Conservation (phyloP, 495 filamentous ascomycete genomes). For the Terfezia boudieri region DNA sequence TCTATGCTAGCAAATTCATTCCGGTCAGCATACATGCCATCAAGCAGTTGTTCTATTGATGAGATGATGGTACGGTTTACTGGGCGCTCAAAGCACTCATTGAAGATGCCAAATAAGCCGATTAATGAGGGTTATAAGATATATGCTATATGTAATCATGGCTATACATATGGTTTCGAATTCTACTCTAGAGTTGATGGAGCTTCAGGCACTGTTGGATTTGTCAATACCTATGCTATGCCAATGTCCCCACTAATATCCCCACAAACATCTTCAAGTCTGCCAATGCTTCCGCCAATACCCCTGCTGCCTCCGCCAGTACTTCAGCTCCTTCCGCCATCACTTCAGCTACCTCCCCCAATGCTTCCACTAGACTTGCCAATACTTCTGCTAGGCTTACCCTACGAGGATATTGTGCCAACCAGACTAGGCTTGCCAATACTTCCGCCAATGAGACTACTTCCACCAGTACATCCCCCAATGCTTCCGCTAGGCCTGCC, state of each 20-base stretch:
- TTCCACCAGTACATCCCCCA: too few species aligned
- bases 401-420: too few species aligned
- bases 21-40: neutral
- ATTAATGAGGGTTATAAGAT: constrained; percentile 2
- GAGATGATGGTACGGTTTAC: constrained; percentile 1
- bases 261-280: neutral
- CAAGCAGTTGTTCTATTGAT: neutral
- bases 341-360: too few species aligned
- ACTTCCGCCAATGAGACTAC: too few species aligned
- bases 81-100: neutral
- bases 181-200: neutral
- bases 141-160: neutral
- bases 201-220: neutral
- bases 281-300: too few species aligned
- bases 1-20: neutral
- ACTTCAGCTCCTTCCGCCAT: too few species aligned
- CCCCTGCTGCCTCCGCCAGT: too few species aligned
- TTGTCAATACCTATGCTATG: too few species aligned
- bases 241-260: neutral
- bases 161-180: constrained; percentile 3
- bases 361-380: too few species aligned
- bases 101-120: neutral
- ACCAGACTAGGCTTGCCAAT: too few species aligned
- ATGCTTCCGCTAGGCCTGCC: too few species aligned
- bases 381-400: too few species aligned